Base-by-base conservation (phyloP, 306 rosid genomes). In the apple (Malus domestica) region DNA sequence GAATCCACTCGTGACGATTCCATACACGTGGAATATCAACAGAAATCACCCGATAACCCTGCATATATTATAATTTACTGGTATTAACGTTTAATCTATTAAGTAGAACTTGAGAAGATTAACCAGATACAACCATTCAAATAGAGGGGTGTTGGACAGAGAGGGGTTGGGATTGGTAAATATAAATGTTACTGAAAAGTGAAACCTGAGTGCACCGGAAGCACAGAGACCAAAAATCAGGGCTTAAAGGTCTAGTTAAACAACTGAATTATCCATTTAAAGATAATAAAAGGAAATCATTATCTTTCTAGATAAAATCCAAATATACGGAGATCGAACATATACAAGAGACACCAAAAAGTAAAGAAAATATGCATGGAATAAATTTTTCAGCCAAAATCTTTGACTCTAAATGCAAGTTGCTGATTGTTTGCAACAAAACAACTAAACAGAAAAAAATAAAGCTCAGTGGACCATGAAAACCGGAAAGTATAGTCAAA, bases 21-120 rank as follows among this genome's bases (percentile, higher is more conserved):
- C 99, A 95, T 23, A 95, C 97, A 18, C 93, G 85, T 33, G 99
- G 99, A 67, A 92, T 92, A 83, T 95, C 97, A 75, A 95, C 97
- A 64, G 99, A 89, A 79, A 95, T 89, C 70, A 95, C 87, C 40
- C 99, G 92, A 84, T 95, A 95, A 71, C 99, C 99, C 97, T 95
- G 90, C 83, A 84, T 15, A 82, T 40, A 29, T 70, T 35, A 18
- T 19, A 66, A 66, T 19, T 5, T 49, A 19, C 1, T 30, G 20
- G 6, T 32, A 52, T 8, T 10, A 58, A 71, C 3, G 45, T 18
- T 8, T 16, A 11, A 33, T 35, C 40, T 35, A 35, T 35, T 6
- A 49, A 20, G 33, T 29, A 30, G 22, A 68, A 25, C 72, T 23
- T 44, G 72, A 45, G 57, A 44, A 68, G 33, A 19, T 14, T 68